These are phyloP conservation scores for Voacanga thouarsii DNA, from an alignment of 257 asterid genomes.

Conservation along the genomic window DNA sequence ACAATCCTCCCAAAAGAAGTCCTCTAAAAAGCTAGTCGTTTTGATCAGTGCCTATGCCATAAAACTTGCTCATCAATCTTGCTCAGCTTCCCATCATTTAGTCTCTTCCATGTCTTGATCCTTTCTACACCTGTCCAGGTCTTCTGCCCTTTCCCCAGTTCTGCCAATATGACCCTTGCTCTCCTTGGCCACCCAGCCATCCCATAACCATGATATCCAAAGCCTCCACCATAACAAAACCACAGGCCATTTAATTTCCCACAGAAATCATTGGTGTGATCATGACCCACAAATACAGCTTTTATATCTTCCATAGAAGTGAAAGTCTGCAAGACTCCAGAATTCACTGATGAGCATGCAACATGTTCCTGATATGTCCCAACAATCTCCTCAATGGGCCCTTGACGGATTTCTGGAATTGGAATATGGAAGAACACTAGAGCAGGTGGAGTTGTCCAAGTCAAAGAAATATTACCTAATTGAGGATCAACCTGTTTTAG, in stretches of 20 bases:
- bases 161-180: slow-evolving; percentile 64
- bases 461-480: slow-evolving; percentile 7
- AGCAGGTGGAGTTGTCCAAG: slow-evolving; percentile 41
- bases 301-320: slow-evolving; percentile 69
- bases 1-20: too few relatives aligned
- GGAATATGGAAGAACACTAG: slow-evolving; percentile 94
- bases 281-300: slow-evolving; percentile 88
- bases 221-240: slow-evolving; percentile 96
- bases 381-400: slow-evolving; percentile 54
- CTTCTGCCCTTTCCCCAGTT: slow-evolving; percentile 57
- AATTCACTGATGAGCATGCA: slow-evolving; percentile 67
- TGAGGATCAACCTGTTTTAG: slow-evolving; percentile 22
- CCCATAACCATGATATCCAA: slow-evolving; percentile 95
- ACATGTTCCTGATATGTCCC: slow-evolving; percentile 57
- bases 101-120: slow-evolving; percentile 85
- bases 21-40: not conserved
- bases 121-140: slow-evolving; percentile 61
- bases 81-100: slow-evolving; percentile 54
- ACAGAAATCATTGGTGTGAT: slow-evolving; percentile 89
- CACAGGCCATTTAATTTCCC: slow-evolving; percentile 66
- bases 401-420: slow-evolving; percentile 76
- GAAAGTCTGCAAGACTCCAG: slow-evolving; percentile 68
- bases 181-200: slow-evolving; percentile 71
- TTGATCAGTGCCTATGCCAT: slow-evolving; percentile 32
- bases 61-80: slow-evolving; percentile 75